Evolutionary conservation across 768 basidiomycete genomes (phyloP).

Genomic region (Auriculariales sp.): DNA sequence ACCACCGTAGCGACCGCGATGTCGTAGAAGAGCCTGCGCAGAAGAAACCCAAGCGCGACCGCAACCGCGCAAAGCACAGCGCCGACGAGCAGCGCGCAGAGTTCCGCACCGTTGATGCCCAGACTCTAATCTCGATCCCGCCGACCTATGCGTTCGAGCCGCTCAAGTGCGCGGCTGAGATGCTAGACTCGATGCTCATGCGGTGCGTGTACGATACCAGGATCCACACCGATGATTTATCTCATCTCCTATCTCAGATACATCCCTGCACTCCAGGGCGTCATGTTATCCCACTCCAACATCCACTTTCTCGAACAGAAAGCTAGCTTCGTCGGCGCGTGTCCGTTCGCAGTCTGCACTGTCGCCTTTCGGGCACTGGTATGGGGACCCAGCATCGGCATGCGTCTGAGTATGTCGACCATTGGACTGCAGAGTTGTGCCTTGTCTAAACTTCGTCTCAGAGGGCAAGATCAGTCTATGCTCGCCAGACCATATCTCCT

Average conservation of each 20-base stretch:
- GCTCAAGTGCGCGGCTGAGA: conserved; percentile 66
- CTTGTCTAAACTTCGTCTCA: conserved; percentile 14
- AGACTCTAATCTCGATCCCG: conserved; percentile 58
- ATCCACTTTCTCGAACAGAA: conserved; percentile 47
- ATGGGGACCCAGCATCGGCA: conserved; percentile 77
- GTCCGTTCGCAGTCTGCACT: conserved; percentile 66
- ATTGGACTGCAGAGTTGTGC: background rate
- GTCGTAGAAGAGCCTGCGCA: conserved; percentile 18
- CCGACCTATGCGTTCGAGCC: conserved; percentile 68
- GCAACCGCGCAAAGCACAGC: conserved; percentile 17
- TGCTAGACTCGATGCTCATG: conserved; percentile 93
- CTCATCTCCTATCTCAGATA: conserved; percentile 39
- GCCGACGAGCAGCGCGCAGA: conserved; percentile 16
- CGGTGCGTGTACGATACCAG: conserved; percentile 31
- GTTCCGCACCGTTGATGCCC: conserved; percentile 50
- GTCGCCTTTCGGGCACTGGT: conserved; percentile 72
- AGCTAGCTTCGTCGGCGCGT: conserved; percentile 63
- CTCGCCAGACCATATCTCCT: conserved; percentile 83
- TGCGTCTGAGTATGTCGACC: conserved; percentile 50
- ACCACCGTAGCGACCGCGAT: conserved; percentile 19
- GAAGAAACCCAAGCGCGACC: conserved; percentile 26
- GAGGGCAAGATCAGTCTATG: conserved; percentile 79
- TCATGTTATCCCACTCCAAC: conserved; percentile 77
- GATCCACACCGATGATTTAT: background rate
- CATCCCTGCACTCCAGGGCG: conserved; percentile 72